Percentiles rank a stretch among this genome's conserved stretches.
Conservation (phyloP, 306 rosid species). For the Hippophae rhamnoides region DNA sequence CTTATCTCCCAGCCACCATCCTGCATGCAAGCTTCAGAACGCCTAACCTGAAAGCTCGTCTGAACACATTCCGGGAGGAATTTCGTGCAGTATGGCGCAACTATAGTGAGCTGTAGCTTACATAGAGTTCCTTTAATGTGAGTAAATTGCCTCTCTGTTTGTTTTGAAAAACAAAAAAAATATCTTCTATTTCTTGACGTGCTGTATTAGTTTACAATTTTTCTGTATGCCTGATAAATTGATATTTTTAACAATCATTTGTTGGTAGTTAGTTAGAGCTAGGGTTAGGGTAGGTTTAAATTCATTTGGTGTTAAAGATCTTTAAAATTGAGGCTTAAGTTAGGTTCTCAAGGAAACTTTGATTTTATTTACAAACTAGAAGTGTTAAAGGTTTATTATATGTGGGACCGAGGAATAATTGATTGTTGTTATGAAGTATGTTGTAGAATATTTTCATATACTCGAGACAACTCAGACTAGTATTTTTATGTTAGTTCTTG, state of each 20-base stretch:
- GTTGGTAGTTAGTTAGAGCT: too few species aligned
- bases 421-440: too few species aligned
- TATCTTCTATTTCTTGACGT: not conserved
- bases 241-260: not conserved
- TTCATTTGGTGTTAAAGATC: too few species aligned
- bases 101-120: slow-evolving; percentile 81
- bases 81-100: slow-evolving; percentile 99
- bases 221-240: not conserved
- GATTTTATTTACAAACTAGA: too few species aligned
- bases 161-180: not conserved
- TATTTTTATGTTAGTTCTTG: too few species aligned
- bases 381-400: too few species aligned
- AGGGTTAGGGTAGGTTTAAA: too few species aligned
- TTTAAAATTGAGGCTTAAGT: too few species aligned
- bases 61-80: slow-evolving; percentile 97
- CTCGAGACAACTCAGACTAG: too few species aligned
- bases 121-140: slow-evolving; percentile 27
- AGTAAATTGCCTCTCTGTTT: slow-evolving; percentile 27
- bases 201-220: slow-evolving; percentile 4
- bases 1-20: slow-evolving; percentile 49
- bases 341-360: too few species aligned
- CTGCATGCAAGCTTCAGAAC: slow-evolving; percentile 97
- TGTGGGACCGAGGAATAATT: too few species aligned
- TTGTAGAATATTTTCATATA: too few species aligned
- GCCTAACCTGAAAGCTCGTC: slow-evolving; percentile 95